phyloP scores from a whole-genome alignment of 306 rosid species.

The Boehmeria nivea region DNA sequence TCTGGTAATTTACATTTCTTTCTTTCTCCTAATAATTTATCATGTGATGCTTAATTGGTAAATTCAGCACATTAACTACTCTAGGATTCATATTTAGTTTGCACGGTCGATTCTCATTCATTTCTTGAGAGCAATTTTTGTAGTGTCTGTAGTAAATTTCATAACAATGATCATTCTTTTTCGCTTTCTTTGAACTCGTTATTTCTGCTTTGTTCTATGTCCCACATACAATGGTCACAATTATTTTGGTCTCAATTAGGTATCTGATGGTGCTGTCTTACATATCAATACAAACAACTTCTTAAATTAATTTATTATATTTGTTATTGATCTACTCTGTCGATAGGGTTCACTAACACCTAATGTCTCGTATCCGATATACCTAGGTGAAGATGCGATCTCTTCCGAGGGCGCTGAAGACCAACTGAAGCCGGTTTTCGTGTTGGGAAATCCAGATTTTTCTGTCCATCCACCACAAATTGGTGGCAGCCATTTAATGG shows the following conservation, averaged over 20 bases:
- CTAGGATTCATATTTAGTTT: neutral
- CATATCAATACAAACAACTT: too few species aligned
- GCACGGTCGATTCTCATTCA: neutral
- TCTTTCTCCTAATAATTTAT: neutral
- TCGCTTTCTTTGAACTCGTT: too few species aligned
- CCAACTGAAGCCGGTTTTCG: constrained; percentile 39
- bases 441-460: constrained; percentile 38
- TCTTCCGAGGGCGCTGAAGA: constrained; percentile 32
- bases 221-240: too few species aligned
- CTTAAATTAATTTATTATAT: too few species aligned
- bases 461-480: constrained; percentile 35
- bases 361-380: constrained; percentile 8
- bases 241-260: neutral
- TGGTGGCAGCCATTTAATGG: constrained; percentile 42
- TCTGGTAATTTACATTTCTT: constrained; percentile 25
- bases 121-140: neutral
- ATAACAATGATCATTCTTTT: neutral
- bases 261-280: too few species aligned
- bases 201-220: too few species aligned
- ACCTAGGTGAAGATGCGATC: constrained; percentile 37
- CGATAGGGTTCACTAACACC: constrained; percentile 11
- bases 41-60: neutral
- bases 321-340: neutral
- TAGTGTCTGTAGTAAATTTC: neutral
- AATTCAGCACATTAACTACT: neutral